Percentiles rank a stretch among this genome's conserved stretches.
phyloP scores from a whole-genome alignment of 306 rosid genomes.

The Carpinus viminea region DNA sequence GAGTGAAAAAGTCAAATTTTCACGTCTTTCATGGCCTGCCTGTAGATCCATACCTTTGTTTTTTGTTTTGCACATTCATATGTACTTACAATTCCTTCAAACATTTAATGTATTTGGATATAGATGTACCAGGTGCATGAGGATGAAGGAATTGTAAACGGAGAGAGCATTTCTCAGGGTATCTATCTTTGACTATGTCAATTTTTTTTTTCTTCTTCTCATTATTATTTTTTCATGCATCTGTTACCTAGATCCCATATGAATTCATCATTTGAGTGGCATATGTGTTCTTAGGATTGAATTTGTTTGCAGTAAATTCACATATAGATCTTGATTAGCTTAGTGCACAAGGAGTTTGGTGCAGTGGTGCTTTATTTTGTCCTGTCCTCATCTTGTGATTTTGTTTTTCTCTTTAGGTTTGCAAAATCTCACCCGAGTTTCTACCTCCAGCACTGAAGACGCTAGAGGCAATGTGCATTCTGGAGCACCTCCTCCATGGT shows the following conservation, averaged over 20 bases:
- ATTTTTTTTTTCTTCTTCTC: conserved; percentile 10
- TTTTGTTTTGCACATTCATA: conserved; percentile 5
- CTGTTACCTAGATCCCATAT: conserved; percentile 17
- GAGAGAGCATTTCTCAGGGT: conserved; percentile 61
- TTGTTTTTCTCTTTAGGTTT: conserved; percentile 49
- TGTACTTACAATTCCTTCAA: conserved; percentile 10
- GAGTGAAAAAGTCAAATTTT: conserved; percentile 8
- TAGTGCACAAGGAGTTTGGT: conserved; percentile 16
- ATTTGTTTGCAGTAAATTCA: conserved; percentile 5
- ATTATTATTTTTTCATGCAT: background rate
- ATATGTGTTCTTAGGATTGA: conserved; percentile 5
- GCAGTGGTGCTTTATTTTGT: conserved; percentile 2
- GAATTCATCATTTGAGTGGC: conserved; percentile 16
- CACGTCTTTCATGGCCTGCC: background rate
- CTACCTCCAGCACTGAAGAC: conserved; percentile 36
- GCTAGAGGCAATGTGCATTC: conserved; percentile 62
- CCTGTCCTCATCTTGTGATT: conserved; percentile 33
- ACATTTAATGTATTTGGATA: conserved; percentile 27
- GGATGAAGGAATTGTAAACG: conserved; percentile 38
- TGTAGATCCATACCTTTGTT: conserved; percentile 3
- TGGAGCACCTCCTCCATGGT: conserved; percentile 89
- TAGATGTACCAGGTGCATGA: conserved; percentile 42
- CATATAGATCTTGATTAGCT: conserved; percentile 9
- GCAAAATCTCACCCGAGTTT: conserved; percentile 47
- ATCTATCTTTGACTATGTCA: conserved; percentile 22